These are phyloP conservation scores for Chaetothyriales sp. DNA, from an alignment of 2,329 filamentous ascomycete genomes.

Conservation along the genomic window DNA sequence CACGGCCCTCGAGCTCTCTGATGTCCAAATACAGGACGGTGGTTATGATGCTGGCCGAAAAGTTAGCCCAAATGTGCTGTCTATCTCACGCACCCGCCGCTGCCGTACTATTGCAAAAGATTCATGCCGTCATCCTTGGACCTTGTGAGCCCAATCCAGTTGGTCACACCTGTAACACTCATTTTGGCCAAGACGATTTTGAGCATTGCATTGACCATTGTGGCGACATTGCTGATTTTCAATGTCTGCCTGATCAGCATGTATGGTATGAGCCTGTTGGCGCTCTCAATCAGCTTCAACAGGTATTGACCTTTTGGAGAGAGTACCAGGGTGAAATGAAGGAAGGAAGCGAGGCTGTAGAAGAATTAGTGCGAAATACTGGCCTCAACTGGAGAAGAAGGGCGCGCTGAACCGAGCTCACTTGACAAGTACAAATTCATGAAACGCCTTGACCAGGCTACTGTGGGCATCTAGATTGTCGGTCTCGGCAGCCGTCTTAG, in stretches of 20 bases:
- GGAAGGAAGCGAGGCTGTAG: slow-evolving; percentile 55
- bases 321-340: slow-evolving; percentile 59
- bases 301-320: slow-evolving; percentile 65
- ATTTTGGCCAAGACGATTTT: slow-evolving; percentile 63
- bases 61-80: background rate
- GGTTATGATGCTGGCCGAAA: slow-evolving; percentile 49
- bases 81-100: background rate
- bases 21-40: slow-evolving; percentile 61
- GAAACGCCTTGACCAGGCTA: slow-evolving; percentile 47
- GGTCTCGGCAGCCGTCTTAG: slow-evolving; percentile 46
- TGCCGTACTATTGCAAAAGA: slow-evolving; percentile 47
- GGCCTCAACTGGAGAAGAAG: background rate
- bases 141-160: slow-evolving; percentile 62
- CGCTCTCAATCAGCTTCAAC: slow-evolving; percentile 54
- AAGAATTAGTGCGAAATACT: slow-evolving; percentile 7
- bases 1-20: slow-evolving; percentile 52
- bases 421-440: slow-evolving; percentile 59
- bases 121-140: slow-evolving; percentile 69
- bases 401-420: slow-evolving; percentile 28
- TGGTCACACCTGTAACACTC: slow-evolving; percentile 59
- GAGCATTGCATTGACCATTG: slow-evolving; percentile 67
- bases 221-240: slow-evolving; percentile 63
- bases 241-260: slow-evolving; percentile 58
- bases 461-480: slow-evolving; percentile 52
- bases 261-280: slow-evolving; percentile 60